Conservation (phyloP, 148 eudicot genomes). For the Oxyria digyna region DNA sequence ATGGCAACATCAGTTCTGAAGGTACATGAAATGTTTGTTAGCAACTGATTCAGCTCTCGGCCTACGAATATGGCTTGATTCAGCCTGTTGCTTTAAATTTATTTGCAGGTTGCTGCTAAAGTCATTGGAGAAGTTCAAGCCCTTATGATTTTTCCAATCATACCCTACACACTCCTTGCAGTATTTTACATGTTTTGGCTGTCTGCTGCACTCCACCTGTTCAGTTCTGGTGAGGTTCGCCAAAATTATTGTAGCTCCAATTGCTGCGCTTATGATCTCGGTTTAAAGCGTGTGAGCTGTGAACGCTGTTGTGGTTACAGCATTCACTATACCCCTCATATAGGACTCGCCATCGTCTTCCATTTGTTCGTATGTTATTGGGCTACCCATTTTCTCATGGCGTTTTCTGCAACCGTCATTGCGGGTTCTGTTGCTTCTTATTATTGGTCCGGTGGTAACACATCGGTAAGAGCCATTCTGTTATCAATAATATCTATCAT, state of each 20-base stretch:
- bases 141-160: conserved; percentile 75
- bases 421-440: conserved; percentile 99
- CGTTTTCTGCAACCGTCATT: conserved; percentile 84
- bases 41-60: neutral
- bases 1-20: conserved; percentile 97
- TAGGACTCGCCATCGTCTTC: conserved; percentile 69
- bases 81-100: neutral
- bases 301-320: conserved; percentile 89
- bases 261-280: conserved; percentile 91
- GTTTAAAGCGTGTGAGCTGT: conserved; percentile 57
- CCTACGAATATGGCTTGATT: neutral
- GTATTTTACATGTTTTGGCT: conserved; percentile 88
- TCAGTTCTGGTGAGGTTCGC: conserved; percentile 75
- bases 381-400: conserved; percentile 76
- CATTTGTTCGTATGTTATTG: conserved; percentile 84
- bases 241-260: conserved; percentile 65
- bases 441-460: conserved; percentile 86
- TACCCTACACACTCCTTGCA: conserved; percentile 71
- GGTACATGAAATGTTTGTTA: conserved; percentile 26
- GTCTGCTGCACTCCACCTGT: conserved; percentile 72
- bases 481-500: neutral
- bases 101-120: conserved; percentile 82
- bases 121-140: conserved; percentile 96
- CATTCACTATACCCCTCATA: conserved; percentile 64
- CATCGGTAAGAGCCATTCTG: conserved; percentile 44